Conservation (phyloP, 1,139 yeast species). For the Citeromyces hawaiiensis region DNA sequence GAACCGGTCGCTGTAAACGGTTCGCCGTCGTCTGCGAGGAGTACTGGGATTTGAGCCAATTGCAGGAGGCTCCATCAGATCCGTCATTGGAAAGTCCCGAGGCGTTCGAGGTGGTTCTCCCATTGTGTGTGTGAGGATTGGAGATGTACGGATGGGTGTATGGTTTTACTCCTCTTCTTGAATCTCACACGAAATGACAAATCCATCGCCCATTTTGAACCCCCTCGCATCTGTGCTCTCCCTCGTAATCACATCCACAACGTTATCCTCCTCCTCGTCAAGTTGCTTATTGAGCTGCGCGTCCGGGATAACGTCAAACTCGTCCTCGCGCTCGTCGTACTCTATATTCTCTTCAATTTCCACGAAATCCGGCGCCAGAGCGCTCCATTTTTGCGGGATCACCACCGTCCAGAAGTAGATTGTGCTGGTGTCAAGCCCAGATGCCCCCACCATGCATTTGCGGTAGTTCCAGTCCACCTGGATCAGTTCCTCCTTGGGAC, state of each 20-base stretch:
- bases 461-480: conserved; percentile 80
- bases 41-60: conserved; percentile 1
- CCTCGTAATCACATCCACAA: conserved; percentile 51
- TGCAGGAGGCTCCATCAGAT: not conserved
- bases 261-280: conserved; percentile 54
- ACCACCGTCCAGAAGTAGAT: conserved; percentile 75
- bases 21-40: conserved; percentile 28
- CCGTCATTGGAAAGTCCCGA: not conserved
- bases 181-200: conserved; percentile 2
- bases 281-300: conserved; percentile 44
- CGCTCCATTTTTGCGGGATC: conserved; percentile 92
- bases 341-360: conserved; percentile 89
- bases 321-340: conserved; percentile 83
- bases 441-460: conserved; percentile 69
- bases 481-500: conserved; percentile 77
- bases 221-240: conserved; percentile 64
- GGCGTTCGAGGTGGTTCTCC: not conserved
- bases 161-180: not conserved
- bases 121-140: not conserved
- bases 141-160: not conserved
- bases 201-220: conserved; percentile 12
- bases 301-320: conserved; percentile 71
- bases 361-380: conserved; percentile 91
- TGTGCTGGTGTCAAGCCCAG: conserved; percentile 78
- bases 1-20: conserved; percentile 65